Percentiles rank a stretch among this genome's conserved stretches.
These are phyloP conservation scores for Tricholoma terreum DNA, from an alignment of 768 basidiomycete species.

Conservation along the genomic window DNA sequence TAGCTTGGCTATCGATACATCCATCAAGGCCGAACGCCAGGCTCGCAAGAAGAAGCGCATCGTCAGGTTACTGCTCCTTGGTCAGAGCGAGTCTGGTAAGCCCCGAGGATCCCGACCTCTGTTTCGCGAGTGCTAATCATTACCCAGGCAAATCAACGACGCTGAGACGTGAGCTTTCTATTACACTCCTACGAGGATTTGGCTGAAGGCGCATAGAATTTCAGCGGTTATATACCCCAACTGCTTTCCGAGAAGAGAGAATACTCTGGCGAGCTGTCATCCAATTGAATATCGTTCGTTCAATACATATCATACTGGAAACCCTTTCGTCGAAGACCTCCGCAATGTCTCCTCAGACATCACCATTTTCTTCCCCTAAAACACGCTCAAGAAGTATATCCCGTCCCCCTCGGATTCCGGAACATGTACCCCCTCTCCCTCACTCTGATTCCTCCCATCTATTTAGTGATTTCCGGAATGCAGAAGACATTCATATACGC, in stretches of 20 bases:
- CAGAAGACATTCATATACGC: slow-evolving; percentile 4
- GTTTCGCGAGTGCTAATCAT: slow-evolving; percentile 4
- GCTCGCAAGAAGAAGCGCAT: slow-evolving; percentile 63
- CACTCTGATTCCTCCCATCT: slow-evolving; percentile 9
- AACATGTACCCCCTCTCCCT: slow-evolving; percentile 18
- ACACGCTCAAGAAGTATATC: slow-evolving; percentile 35
- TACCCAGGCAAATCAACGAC: slow-evolving; percentile 74
- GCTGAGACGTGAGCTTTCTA: slow-evolving; percentile 60
- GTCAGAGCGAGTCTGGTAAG: slow-evolving; percentile 81
- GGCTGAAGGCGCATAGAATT: slow-evolving; percentile 50
- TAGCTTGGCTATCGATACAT: slow-evolving; percentile 71
- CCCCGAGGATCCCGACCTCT: slow-evolving; percentile 1
- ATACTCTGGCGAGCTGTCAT: slow-evolving; percentile 83
- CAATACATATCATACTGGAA: slow-evolving; percentile 71
- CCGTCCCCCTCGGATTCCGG: slow-evolving; percentile 21
- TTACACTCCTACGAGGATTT: neutral
- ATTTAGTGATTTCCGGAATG: slow-evolving; percentile 5
- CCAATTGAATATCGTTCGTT: slow-evolving; percentile 79
- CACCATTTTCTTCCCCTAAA: slow-evolving; percentile 36
- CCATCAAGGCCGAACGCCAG: slow-evolving; percentile 63
- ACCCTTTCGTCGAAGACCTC: slow-evolving; percentile 34
- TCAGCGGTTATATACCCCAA: slow-evolving; percentile 71
- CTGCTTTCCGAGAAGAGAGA: slow-evolving; percentile 70
- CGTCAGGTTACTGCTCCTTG: slow-evolving; percentile 71
- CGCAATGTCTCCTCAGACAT: slow-evolving; percentile 31